Percentiles rank a stretch among this genome's conserved stretches.
These are phyloP conservation scores for Pezizomycotina sp. DNA, from an alignment of 2,329 filamentous ascomycete species.

Conservation along the genomic window DNA sequence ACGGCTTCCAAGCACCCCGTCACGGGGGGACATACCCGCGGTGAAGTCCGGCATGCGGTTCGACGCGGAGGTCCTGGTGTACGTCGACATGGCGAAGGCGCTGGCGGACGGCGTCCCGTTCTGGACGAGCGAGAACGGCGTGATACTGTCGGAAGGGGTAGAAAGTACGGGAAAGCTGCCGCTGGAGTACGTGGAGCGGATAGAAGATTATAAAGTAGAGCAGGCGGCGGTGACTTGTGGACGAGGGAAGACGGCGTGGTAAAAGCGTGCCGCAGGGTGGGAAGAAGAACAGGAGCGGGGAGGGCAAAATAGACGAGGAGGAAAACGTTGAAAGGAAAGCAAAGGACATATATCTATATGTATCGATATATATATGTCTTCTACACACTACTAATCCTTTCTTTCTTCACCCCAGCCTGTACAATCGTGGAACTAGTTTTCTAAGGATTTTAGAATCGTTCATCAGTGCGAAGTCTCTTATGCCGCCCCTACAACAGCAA, in stretches of 20 bases:
- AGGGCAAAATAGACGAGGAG: no score
- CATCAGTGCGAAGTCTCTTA: no score
- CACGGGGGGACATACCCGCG: slow-evolving; percentile 22
- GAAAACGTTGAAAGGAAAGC: no score
- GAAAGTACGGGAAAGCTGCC: slow-evolving; percentile 46
- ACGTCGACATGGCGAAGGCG: slow-evolving; percentile 54
- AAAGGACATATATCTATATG: no score
- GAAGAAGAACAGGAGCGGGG: slow-evolving; percentile 27
- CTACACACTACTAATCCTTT: no score
- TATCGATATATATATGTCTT: no score
- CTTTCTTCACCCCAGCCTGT: no score
- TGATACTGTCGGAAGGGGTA: slow-evolving; percentile 47
- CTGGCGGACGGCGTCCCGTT: slow-evolving; percentile 46
- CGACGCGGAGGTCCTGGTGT: slow-evolving; percentile 61
- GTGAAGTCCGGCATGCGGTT: slow-evolving; percentile 68
- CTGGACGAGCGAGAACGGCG: slow-evolving; percentile 65
- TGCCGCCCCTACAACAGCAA: no score
- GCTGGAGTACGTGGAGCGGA: slow-evolving; percentile 52
- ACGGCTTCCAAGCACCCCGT: slow-evolving; percentile 8
- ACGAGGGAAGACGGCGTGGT: slow-evolving; percentile 53
- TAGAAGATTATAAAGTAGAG: slow-evolving; percentile 39
- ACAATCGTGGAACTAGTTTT: no score
- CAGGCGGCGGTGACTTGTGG: slow-evolving; percentile 44
- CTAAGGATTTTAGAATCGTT: no score
- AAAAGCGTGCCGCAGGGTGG: slow-evolving; percentile 46